phyloP scores from a whole-genome alignment of 768 basidiomycete genomes.

The Cytidiella melzeri region DNA sequence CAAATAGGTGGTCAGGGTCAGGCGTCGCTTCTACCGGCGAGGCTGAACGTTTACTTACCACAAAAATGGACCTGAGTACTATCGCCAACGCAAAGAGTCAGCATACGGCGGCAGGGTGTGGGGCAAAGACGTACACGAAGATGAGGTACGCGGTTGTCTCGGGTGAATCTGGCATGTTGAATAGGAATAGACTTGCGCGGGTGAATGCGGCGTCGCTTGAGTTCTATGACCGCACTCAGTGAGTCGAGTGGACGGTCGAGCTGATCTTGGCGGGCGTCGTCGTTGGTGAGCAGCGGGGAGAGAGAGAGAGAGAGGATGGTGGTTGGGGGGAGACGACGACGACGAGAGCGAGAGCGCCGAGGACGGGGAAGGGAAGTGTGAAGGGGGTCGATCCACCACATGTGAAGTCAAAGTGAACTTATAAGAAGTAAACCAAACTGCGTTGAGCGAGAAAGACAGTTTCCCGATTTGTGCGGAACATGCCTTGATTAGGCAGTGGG shows the following conservation, averaged over 20 bases:
- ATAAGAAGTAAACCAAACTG: background rate
- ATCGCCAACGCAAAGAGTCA: background rate
- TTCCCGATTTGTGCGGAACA: background rate
- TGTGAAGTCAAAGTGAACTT: background rate
- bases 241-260: too few species aligned
- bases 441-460: background rate
- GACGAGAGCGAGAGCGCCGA: too few species aligned
- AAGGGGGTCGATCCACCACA: background rate
- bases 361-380: too few species aligned
- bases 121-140: conserved; percentile 45
- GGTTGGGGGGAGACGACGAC: background rate
- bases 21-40: conserved; percentile 11
- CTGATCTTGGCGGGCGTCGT: background rate
- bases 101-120: background rate
- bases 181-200: too few species aligned
- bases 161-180: conserved; percentile 37
- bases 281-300: background rate
- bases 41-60: conserved; percentile 49
- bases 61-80: conserved; percentile 77
- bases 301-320: background rate
- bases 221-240: too few species aligned
- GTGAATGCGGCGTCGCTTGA: too few species aligned
- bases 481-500: background rate
- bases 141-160: conserved; percentile 69
- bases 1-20: conserved; percentile 19